phyloP scores from a whole-genome alignment of 2,329 filamentous ascomycete genomes.

The Aspergillus chevalieri region DNA sequence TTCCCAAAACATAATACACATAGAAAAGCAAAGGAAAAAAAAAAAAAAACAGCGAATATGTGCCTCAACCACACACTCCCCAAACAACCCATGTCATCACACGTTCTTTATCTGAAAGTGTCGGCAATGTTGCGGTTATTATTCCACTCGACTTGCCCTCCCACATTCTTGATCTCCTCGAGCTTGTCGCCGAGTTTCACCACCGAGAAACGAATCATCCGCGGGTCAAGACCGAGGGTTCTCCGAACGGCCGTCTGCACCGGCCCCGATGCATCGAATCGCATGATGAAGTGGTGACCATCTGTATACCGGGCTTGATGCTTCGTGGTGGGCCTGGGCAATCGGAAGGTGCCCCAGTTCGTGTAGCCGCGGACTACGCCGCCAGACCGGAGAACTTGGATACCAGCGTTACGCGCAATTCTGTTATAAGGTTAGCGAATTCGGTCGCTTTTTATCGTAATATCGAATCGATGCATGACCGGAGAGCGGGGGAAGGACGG shows the following conservation, averaged over 20 bases:
- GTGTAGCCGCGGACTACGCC: conserved; percentile 87
- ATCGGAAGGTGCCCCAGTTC: conserved; percentile 91
- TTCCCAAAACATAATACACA: conserved; percentile 18
- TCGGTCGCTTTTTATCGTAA: not conserved
- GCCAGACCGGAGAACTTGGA: conserved; percentile 71
- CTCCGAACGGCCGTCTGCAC: conserved; percentile 70
- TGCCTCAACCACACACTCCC: conserved; percentile 1
- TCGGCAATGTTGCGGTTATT: conserved; percentile 24
- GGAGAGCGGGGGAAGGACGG: not conserved
- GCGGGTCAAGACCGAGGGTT: conserved; percentile 76
- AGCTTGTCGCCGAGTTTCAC: conserved; percentile 74
- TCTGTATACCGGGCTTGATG: conserved; percentile 77
- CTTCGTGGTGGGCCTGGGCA: conserved; percentile 71
- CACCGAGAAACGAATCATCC: conserved; percentile 79
- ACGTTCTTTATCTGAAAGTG: conserved; percentile 13
- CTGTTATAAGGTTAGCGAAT: conserved; percentile 41
- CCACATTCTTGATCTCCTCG: conserved; percentile 55
- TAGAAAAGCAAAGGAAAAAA: conserved; percentile 8
- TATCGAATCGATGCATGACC: conserved; percentile 3
- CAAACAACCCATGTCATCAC: conserved; percentile 6
- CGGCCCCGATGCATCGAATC: conserved; percentile 73
- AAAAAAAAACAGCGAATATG: not conserved
- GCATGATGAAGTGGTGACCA: conserved; percentile 97
- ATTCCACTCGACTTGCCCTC: conserved; percentile 52
- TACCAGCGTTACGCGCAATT: conserved; percentile 80